Conservation (phyloP, 2,329 filamentous ascomycete genomes). For the Penicillium sp. region DNA sequence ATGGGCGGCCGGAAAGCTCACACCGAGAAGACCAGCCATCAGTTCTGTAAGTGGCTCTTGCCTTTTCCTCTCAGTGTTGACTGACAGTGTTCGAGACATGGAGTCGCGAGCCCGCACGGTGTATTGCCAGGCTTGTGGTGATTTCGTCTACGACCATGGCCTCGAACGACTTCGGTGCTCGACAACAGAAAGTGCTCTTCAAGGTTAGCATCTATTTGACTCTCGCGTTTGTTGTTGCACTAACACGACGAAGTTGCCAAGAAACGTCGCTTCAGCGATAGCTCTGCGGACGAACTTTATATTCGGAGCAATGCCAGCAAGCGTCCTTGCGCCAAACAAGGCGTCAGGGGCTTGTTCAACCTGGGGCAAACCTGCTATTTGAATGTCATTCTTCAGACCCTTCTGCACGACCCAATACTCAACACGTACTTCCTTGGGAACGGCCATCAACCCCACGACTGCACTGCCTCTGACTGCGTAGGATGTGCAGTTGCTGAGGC, state of each 20-base stretch:
- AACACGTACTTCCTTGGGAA: conserved; percentile 87
- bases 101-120: conserved; percentile 35
- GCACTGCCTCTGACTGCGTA: conserved; percentile 47
- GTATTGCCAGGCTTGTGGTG: conserved; percentile 34
- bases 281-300: conserved; percentile 61
- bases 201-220: too few species aligned
- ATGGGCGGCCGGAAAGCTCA: conserved; percentile 31
- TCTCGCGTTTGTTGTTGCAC: too few species aligned
- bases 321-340: conserved; percentile 74
- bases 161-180: not conserved
- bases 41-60: conserved; percentile 31
- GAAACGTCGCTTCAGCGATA: too few species aligned
- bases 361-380: conserved; percentile 97
- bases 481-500: conserved; percentile 55
- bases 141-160: conserved; percentile 36
- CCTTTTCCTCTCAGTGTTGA: too few species aligned
- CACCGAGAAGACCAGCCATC: conserved; percentile 32
- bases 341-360: conserved; percentile 87
- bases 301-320: conserved; percentile 69
- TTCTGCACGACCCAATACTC: conserved; percentile 86
- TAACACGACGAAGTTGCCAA: too few species aligned
- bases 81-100: too few species aligned
- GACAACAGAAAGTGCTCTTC: too few species aligned
- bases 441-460: conserved; percentile 72
- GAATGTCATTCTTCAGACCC: conserved; percentile 86